Evolutionary conservation across 2,329 filamentous ascomycete genomes (phyloP).

Genomic region (Cercospora nicotianae): DNA sequence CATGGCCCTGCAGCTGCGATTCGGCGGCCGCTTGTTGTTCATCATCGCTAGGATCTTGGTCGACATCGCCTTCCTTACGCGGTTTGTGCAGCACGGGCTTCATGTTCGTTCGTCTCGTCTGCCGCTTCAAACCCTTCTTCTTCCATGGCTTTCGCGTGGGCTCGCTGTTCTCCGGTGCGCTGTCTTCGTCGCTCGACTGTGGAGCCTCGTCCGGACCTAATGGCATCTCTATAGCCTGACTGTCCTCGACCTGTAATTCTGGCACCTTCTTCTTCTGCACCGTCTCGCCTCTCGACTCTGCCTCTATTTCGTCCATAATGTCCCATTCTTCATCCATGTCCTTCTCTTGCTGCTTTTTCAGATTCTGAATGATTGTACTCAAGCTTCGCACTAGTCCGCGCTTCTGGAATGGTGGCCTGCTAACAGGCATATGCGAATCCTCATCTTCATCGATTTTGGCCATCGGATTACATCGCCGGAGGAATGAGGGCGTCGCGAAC

Average conservation of each 20-base stretch:
- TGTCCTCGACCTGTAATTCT: constrained; percentile 45
- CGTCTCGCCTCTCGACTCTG: constrained; percentile 35
- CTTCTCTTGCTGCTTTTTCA: constrained; percentile 70
- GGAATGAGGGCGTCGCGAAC: constrained; percentile 70
- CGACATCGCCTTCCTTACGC: constrained; percentile 28
- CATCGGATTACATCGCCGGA: constrained; percentile 55
- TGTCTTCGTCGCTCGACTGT: constrained; percentile 59
- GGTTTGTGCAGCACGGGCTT: constrained; percentile 37
- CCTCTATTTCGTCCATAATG: constrained; percentile 69
- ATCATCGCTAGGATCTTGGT: constrained; percentile 14
- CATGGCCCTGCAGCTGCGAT: constrained; percentile 21
- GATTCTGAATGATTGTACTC: constrained; percentile 70
- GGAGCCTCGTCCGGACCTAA: constrained; percentile 47
- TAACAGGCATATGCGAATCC: constrained; percentile 27
- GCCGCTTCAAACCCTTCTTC: constrained; percentile 82
- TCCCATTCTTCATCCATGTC: constrained; percentile 72
- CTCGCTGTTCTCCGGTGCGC: constrained; percentile 32
- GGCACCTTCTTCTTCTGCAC: constrained; percentile 27
- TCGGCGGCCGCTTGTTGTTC: constrained; percentile 26
- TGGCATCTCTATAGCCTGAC: constrained; percentile 46
- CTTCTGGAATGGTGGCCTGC: constrained; percentile 44
- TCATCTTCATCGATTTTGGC: constrained; percentile 60
- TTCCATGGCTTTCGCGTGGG: constrained; percentile 64
- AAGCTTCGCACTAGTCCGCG: constrained; percentile 62
- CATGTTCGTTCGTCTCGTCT: constrained; percentile 67